Conservation (phyloP, 2,329 filamentous ascomycete species). For the Periconia sp. region DNA sequence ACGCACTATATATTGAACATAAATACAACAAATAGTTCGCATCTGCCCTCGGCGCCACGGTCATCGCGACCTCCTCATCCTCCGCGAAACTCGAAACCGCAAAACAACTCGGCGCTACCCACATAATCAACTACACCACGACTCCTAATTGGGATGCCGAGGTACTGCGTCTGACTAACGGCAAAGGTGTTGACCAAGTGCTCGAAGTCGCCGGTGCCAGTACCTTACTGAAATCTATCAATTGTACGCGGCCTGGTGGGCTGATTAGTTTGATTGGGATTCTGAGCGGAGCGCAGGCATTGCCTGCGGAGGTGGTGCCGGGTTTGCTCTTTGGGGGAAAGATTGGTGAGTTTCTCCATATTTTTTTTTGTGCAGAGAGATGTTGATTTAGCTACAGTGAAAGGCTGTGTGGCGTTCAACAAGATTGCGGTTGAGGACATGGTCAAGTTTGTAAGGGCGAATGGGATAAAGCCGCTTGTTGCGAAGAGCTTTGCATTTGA, state of each 20-base stretch:
- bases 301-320: conserved; percentile 13
- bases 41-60: conserved; percentile 49
- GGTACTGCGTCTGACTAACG: conserved; percentile 47
- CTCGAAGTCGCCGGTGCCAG: conserved; percentile 46
- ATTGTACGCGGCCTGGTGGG: conserved; percentile 49
- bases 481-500: conserved; percentile 20
- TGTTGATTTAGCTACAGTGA: conserved; percentile 12
- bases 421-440: conserved; percentile 20
- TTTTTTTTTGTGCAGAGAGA: background rate
- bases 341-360: too few species aligned
- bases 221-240: conserved; percentile 50
- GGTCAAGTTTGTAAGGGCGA: conserved; percentile 17
- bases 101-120: conserved; percentile 46
- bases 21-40: conserved; percentile 33
- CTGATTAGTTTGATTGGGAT: conserved; percentile 52
- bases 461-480: conserved; percentile 22
- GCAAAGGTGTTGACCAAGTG: conserved; percentile 46
- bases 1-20: too few species aligned
- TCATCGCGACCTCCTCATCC: conserved; percentile 55
- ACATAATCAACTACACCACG: conserved; percentile 52
- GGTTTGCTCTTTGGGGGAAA: conserved; percentile 19
- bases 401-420: conserved; percentile 20
- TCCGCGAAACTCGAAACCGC: conserved; percentile 50
- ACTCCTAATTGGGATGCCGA: conserved; percentile 50
- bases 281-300: conserved; percentile 16